Evolutionary conservation across 345 rosid genomes (phyloP), one percentile per base, ranked within the genome.

Genomic region (Brassica juncea): DNA sequence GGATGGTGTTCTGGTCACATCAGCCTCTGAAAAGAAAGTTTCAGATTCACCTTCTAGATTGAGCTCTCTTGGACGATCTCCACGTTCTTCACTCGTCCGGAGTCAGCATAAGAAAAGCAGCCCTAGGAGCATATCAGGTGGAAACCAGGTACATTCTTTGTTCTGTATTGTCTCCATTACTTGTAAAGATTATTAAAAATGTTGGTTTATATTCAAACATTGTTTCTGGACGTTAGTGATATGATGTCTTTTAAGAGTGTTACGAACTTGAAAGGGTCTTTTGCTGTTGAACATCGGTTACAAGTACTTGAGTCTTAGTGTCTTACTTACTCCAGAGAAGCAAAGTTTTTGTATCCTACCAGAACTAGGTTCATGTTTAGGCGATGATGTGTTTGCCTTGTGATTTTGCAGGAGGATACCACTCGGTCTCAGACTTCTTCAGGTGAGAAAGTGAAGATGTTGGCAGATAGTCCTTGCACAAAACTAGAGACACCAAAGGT

Each of bases 1-100:
- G 87, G 98, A 93, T 76, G 93, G 85, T 35, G 80, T 88, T 81
- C 80, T 85, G 8, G 82, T 89, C 39, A 81, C 66, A 30, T 81
- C 88, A 4, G 81, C 80, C 35, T 52, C 76, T 54, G 54, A 19
- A n/a, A 62, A 72, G 75, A 82, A 72, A 55, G 75, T 68, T 0
- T 52, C 75, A 1, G 75, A 58, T 44, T 71, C 73, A n/a, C 73
- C 77, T 30, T 66, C 73, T 5, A 62, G 37, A 15, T 30, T 62
- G 37, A 47, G 8, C 58, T 60, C 62, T 68, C 44, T 60, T 1
- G 59, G 68, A 66, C 21, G 55, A 32, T 47, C 69, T 2, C 3
- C 60, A 21, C 59, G 34, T 49, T 68, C 78, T 68, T 68, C 75
- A 11, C 7, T 62, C 52, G 5, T 14, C 15, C 23, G 14, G 61